Conservation (phyloP, 2,329 filamentous ascomycete species). For the Knufia fluminis region DNA sequence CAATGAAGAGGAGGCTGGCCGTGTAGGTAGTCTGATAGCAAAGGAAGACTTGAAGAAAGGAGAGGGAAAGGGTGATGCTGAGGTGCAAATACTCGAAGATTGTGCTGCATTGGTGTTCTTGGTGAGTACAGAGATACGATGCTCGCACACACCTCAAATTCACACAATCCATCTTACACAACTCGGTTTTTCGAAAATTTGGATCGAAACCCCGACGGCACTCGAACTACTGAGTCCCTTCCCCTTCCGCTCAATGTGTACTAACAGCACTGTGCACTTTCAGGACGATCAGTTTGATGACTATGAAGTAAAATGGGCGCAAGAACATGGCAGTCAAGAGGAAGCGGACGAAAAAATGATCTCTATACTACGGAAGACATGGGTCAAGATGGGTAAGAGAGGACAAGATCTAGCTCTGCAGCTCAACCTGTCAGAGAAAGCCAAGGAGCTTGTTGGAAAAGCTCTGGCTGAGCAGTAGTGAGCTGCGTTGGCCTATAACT, state of each 20-base stretch:
- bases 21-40: conserved; percentile 62
- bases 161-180: too few species aligned
- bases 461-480: conserved; percentile 40
- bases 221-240: background rate
- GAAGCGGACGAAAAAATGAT: conserved; percentile 60
- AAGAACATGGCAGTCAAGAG: conserved; percentile 48
- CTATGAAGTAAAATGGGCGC: conserved; percentile 61
- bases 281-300: conserved; percentile 70
- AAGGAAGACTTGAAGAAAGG: conserved; percentile 61
- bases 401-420: conserved; percentile 42
- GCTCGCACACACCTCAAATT: too few species aligned
- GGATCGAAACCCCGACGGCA: too few species aligned
- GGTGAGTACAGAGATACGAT: conserved; percentile 9
- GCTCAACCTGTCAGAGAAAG: conserved; percentile 56
- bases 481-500: too few species aligned
- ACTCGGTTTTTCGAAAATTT: too few species aligned
- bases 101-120: conserved; percentile 80
- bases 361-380: conserved; percentile 22
- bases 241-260: background rate
- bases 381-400: conserved; percentile 18
- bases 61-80: conserved; percentile 41
- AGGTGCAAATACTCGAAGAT: conserved; percentile 72
- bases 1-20: conserved; percentile 44
- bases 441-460: conserved; percentile 52
- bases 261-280: background rate